phyloP scores from a whole-genome alignment of 345 rosid genomes.

The Pistacia integerrima region DNA sequence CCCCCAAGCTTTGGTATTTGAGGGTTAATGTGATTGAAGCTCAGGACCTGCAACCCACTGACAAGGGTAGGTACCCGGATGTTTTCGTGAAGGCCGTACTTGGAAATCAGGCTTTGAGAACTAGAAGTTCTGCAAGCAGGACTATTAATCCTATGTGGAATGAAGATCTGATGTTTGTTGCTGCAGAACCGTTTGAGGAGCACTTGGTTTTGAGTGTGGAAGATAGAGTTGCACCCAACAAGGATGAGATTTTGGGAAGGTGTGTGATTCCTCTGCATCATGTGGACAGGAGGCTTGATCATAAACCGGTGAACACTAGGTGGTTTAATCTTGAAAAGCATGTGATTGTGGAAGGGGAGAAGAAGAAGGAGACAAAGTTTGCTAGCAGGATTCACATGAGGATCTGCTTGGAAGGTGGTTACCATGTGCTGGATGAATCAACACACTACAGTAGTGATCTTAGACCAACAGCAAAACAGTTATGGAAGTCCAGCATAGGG shows the following conservation, averaged over 20 bases:
- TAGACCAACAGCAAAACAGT: constrained; percentile 86
- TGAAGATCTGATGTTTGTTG: constrained; percentile 95
- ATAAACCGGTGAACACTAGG: constrained; percentile 62
- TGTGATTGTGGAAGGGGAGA: constrained; percentile 58
- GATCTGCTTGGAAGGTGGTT: constrained; percentile 91
- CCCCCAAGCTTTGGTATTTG: constrained; percentile 92
- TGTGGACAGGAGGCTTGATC: constrained; percentile 72
- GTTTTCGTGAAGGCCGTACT: constrained; percentile 68
- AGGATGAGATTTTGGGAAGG: constrained; percentile 77
- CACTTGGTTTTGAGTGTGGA: constrained; percentile 71
- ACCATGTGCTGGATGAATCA: constrained; percentile 90
- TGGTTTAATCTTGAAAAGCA: constrained; percentile 87
- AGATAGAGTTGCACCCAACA: constrained; percentile 81
- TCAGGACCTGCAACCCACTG: constrained; percentile 69
- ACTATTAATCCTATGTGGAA: constrained; percentile 87
- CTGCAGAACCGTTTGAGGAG: constrained; percentile 91
- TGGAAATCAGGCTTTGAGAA: constrained; percentile 66
- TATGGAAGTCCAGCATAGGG: constrained; percentile 86
- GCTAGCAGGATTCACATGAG: constrained; percentile 89
- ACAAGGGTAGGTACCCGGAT: constrained; percentile 75
- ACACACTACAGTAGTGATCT: constrained; percentile 94
- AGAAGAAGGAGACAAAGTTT: constrained; percentile 77
- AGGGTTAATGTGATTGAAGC: constrained; percentile 96
- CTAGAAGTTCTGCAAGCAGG: constrained; percentile 63
- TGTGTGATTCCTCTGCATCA: constrained; percentile 56